These are phyloP conservation scores for Backusella luteola DNA, from an alignment of 192 early-diverging fungal genomes.

Conservation along the genomic window DNA sequence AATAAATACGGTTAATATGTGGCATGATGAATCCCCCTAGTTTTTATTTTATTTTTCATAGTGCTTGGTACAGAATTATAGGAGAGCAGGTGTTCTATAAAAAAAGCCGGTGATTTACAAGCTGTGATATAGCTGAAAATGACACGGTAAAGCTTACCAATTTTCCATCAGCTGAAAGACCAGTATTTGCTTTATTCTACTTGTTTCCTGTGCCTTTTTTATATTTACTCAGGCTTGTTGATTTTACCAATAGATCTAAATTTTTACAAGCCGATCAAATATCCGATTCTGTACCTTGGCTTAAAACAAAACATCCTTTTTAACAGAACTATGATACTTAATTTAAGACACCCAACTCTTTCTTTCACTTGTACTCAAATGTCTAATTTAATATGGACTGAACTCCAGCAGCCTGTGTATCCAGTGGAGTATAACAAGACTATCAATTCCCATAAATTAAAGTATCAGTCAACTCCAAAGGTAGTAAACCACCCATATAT, in stretches of 20 bases:
- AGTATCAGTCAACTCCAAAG: neutral
- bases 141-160: neutral
- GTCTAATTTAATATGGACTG: neutral
- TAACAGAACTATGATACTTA: neutral
- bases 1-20: neutral
- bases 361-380: neutral
- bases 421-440: neutral
- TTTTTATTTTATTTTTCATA: neutral
- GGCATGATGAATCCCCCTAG: neutral
- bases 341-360: neutral
- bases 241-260: neutral
- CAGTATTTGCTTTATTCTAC: neutral
- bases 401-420: constrained; percentile 2
- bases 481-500: neutral
- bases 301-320: neutral
- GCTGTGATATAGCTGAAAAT: neutral
- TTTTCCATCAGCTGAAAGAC: neutral
- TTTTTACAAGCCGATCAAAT: constrained; percentile 6
- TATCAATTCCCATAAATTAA: neutral
- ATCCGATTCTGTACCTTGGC: neutral
- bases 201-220: neutral
- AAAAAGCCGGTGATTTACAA: neutral
- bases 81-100: neutral
- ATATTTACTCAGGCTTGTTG: neutral
- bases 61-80: neutral